phyloP scores from a whole-genome alignment of 176 grass and related monocot genomes.

The Typha latifolia region DNA sequence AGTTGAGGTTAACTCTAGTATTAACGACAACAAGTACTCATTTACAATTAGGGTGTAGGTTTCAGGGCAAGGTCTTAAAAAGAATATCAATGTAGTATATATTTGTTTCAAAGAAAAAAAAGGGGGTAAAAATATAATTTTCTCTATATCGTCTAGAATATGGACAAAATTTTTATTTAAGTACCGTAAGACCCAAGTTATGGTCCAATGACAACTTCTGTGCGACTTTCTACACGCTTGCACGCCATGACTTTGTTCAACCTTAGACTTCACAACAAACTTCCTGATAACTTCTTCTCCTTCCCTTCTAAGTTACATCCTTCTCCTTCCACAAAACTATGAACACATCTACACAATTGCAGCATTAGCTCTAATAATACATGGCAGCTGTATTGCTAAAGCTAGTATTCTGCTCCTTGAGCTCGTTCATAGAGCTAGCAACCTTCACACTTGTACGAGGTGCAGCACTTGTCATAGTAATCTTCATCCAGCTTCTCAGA shows the following conservation, averaged over 20 bases:
- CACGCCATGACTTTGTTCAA: slow-evolving; percentile 36
- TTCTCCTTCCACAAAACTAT: slow-evolving; percentile 26
- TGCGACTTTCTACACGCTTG: neutral
- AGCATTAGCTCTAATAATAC: neutral
- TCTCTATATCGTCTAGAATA: too few species aligned
- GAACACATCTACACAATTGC: neutral
- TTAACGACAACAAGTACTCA: too few species aligned
- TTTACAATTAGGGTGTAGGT: too few species aligned
- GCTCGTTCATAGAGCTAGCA: slow-evolving; percentile 22
- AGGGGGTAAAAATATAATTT: too few species aligned
- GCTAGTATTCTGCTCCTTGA: slow-evolving; percentile 18
- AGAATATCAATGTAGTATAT: too few species aligned
- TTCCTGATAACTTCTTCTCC: neutral
- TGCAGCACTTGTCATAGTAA: slow-evolving; percentile 13
- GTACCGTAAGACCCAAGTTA: too few species aligned
- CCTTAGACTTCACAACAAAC: slow-evolving; percentile 25
- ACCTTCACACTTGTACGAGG: slow-evolving; percentile 21
- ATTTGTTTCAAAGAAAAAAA: too few species aligned
- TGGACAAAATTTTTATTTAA: too few species aligned
- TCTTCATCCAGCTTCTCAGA: slow-evolving; percentile 27
- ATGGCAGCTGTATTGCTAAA: slow-evolving; percentile 20
- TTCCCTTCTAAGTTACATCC: neutral
- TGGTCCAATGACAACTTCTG: too few species aligned
- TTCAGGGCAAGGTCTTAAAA: too few species aligned
- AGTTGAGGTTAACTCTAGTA: too few species aligned